phyloP scores from a whole-genome alignment of 495 filamentous ascomycete species.

The Xylaria venustula region DNA sequence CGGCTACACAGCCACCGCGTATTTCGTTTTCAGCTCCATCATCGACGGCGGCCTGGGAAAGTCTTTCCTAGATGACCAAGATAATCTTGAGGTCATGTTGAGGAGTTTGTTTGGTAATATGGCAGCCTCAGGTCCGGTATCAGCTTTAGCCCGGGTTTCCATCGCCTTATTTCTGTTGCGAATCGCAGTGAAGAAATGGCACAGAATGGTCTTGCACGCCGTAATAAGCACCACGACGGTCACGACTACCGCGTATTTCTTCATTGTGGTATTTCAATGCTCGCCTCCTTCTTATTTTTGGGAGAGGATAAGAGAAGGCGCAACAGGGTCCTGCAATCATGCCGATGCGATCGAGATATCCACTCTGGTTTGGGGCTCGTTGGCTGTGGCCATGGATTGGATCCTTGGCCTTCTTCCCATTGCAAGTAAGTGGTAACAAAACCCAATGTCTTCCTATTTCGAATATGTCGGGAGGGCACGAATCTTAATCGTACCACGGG shows the following conservation, averaged over 20 bases:
- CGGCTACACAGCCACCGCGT: constrained; percentile 13
- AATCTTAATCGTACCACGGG: too few relatives aligned
- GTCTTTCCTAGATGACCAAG: not conserved
- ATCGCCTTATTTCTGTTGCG: constrained; percentile 43
- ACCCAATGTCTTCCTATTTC: not conserved
- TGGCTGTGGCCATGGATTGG: constrained; percentile 40
- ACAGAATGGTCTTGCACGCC: constrained; percentile 36
- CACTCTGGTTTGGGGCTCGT: constrained; percentile 36
- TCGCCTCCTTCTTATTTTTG: constrained; percentile 38
- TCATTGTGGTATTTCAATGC: constrained; percentile 42
- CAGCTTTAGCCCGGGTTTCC: constrained; percentile 36
- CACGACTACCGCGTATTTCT: constrained; percentile 35
- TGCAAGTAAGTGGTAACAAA: constrained; percentile 15
- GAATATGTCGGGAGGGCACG: too few relatives aligned
- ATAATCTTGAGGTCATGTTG: constrained; percentile 17
- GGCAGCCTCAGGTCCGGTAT: constrained; percentile 34
- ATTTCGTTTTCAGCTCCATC: constrained; percentile 13
- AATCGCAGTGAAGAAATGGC: constrained; percentile 27
- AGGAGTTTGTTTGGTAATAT: constrained; percentile 32
- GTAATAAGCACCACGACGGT: constrained; percentile 21
- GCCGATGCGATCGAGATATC: constrained; percentile 23
- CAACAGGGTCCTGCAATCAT: constrained; percentile 33
- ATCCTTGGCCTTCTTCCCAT: constrained; percentile 42
- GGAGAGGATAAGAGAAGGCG: constrained; percentile 21
- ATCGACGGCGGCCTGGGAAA: constrained; percentile 8